Evolutionary conservation across 176 grass and related monocot genomes (phyloP).

Genomic region (Juncus inflexus): DNA sequence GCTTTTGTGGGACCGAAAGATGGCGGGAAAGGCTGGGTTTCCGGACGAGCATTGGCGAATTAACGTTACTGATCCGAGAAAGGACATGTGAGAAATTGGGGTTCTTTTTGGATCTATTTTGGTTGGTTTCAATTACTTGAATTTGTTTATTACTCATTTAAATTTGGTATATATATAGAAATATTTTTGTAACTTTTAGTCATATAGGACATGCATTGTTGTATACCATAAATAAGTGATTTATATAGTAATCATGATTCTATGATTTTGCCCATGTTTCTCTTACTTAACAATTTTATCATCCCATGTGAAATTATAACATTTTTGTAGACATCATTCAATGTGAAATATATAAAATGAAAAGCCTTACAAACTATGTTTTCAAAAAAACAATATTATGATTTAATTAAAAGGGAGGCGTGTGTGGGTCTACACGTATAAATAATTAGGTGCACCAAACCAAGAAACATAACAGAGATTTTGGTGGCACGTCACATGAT

Average conservation of each 20-base stretch:
- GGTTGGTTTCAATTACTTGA: slow-evolving; percentile 17
- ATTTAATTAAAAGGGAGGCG: background rate
- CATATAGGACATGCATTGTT: slow-evolving; percentile 16
- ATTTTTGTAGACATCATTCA: too few species aligned
- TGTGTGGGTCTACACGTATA: slow-evolving; percentile 1
- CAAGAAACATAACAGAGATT: slow-evolving; percentile 5
- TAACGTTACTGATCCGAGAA: slow-evolving; percentile 66
- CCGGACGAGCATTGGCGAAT: slow-evolving; percentile 68
- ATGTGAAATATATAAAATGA: too few species aligned
- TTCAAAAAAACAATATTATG: too few species aligned
- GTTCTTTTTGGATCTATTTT: background rate
- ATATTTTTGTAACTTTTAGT: slow-evolving; percentile 19
- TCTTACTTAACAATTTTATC: too few species aligned
- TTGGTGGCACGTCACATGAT: slow-evolving; percentile 10
- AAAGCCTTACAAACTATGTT: too few species aligned
- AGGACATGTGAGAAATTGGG: background rate
- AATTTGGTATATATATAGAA: slow-evolving; percentile 24
- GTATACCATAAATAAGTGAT: slow-evolving; percentile 20
- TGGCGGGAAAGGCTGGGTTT: slow-evolving; percentile 44
- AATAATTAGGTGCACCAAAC: slow-evolving; percentile 25
- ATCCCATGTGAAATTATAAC: too few species aligned
- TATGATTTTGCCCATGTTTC: too few species aligned
- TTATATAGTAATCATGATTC: background rate
- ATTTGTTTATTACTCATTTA: slow-evolving; percentile 26
- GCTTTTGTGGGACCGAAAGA: slow-evolving; percentile 49